These are phyloP conservation scores for Cyamopsis tetragonoloba DNA, from an alignment of 306 rosid species.

Conservation along the genomic window DNA sequence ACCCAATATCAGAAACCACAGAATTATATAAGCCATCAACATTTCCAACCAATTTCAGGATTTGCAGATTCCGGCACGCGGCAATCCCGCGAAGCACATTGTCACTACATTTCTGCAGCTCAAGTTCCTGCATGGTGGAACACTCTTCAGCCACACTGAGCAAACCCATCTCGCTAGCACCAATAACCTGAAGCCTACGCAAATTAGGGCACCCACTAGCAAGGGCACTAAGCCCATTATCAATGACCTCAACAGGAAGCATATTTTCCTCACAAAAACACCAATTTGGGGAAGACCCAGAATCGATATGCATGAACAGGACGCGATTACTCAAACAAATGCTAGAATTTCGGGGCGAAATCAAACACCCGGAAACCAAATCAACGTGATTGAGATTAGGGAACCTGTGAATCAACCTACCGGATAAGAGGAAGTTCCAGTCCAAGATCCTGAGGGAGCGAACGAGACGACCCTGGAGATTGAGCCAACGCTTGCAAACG, in stretches of 20 bases:
- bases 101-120: conserved; percentile 74
- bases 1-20: conserved; percentile 77
- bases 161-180: conserved; percentile 78
- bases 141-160: conserved; percentile 80
- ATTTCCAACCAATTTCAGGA: conserved; percentile 66
- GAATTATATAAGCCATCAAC: conserved; percentile 66
- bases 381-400: conserved; percentile 76
- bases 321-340: conserved; percentile 47
- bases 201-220: conserved; percentile 78
- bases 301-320: conserved; percentile 44
- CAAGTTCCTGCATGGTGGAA: conserved; percentile 69
- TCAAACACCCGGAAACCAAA: conserved; percentile 54
- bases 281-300: conserved; percentile 38
- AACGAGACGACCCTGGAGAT: conserved; percentile 67
- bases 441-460: conserved; percentile 58
- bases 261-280: conserved; percentile 46
- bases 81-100: conserved; percentile 76
- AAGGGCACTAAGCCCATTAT: conserved; percentile 55
- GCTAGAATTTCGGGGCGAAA: conserved; percentile 46
- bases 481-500: conserved; percentile 94
- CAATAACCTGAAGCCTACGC: conserved; percentile 59
- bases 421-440: conserved; percentile 78
- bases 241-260: conserved; percentile 65
- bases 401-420: conserved; percentile 69
- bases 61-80: conserved; percentile 71